These are phyloP conservation scores for Pythium coloratum DNA, from an alignment of 352 stramenopile genomes.

Conservation along the genomic window DNA sequence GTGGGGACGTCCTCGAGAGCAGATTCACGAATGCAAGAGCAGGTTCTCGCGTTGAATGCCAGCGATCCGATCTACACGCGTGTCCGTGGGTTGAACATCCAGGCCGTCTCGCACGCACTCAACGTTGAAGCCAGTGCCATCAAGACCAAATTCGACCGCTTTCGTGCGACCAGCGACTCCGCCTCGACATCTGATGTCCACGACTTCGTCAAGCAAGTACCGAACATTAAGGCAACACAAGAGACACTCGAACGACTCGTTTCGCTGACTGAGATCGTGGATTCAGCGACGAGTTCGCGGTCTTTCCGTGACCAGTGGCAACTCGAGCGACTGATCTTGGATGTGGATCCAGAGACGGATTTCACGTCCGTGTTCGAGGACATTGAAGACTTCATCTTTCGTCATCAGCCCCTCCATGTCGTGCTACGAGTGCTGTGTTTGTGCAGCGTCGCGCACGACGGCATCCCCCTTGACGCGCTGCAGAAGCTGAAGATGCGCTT, in stretches of 20 bases:
- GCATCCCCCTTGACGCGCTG: slow-evolving; percentile 36
- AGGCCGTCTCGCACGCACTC: slow-evolving; percentile 46
- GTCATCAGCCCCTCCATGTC: slow-evolving; percentile 47
- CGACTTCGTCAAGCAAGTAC: slow-evolving; percentile 67
- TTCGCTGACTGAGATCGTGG: slow-evolving; percentile 53
- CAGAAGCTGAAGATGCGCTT: slow-evolving; percentile 57
- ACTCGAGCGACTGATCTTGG: slow-evolving; percentile 69
- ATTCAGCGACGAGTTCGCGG: slow-evolving; percentile 42
- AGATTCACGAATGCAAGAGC: neutral
- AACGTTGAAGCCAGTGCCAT: slow-evolving; percentile 53
- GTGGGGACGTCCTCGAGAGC: neutral
- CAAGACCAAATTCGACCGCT: slow-evolving; percentile 53
- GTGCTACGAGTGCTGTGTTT: slow-evolving; percentile 69
- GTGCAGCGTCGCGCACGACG: slow-evolving; percentile 53
- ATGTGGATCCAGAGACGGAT: slow-evolving; percentile 38
- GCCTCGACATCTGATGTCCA: slow-evolving; percentile 64
- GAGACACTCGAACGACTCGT: slow-evolving; percentile 62
- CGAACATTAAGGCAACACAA: slow-evolving; percentile 58
- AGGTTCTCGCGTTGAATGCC: slow-evolving; percentile 46
- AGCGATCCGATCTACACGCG: slow-evolving; percentile 53
- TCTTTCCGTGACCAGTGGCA: slow-evolving; percentile 66
- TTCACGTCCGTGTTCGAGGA: slow-evolving; percentile 26
- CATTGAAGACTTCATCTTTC: slow-evolving; percentile 65
- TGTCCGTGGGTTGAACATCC: slow-evolving; percentile 67
- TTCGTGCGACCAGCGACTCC: slow-evolving; percentile 44